Evolutionary conservation across 768 basidiomycete species (phyloP).

Genomic region (Pleurotus djamor): DNA sequence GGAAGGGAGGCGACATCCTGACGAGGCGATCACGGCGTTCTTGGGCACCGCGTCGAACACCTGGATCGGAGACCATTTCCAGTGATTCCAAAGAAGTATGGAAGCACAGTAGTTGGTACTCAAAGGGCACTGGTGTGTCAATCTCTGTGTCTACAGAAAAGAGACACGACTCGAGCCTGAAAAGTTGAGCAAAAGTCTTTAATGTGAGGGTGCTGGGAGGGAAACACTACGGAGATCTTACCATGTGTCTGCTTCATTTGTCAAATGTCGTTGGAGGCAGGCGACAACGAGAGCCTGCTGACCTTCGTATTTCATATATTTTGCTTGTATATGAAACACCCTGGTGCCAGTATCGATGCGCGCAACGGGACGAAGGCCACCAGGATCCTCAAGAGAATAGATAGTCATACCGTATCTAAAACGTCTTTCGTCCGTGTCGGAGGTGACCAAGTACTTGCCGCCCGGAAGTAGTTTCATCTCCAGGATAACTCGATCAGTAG

Average conservation of each 20-base stretch:
- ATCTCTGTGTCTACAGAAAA: conserved; percentile 14
- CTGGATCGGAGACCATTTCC: conserved; percentile 21
- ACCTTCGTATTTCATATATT: conserved; percentile 48
- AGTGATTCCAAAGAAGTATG: background rate
- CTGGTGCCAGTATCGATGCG: conserved; percentile 46
- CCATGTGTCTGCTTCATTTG: too few species aligned
- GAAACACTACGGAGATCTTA: too few species aligned
- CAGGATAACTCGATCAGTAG: conserved; percentile 35
- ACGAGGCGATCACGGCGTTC: conserved; percentile 33
- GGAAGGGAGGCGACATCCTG: conserved; percentile 36
- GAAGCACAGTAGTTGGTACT: background rate
- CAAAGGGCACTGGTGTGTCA: background rate
- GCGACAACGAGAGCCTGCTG: conserved; percentile 54
- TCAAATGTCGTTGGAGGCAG: conserved; percentile 18
- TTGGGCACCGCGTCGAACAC: conserved; percentile 30
- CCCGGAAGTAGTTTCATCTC: conserved; percentile 63
- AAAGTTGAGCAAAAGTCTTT: too few species aligned
- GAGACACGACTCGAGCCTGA: too few species aligned
- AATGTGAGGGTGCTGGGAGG: too few species aligned
- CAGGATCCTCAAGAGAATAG: conserved; percentile 54
- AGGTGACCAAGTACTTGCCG: conserved; percentile 66
- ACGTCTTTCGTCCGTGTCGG: conserved; percentile 41
- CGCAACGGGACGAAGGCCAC: conserved; percentile 43
- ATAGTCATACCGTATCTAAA: conserved; percentile 49
- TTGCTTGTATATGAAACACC: conserved; percentile 58